Evolutionary conservation across 495 filamentous ascomycete species (phyloP).

Genomic region (Aspergillus funiculosus): DNA sequence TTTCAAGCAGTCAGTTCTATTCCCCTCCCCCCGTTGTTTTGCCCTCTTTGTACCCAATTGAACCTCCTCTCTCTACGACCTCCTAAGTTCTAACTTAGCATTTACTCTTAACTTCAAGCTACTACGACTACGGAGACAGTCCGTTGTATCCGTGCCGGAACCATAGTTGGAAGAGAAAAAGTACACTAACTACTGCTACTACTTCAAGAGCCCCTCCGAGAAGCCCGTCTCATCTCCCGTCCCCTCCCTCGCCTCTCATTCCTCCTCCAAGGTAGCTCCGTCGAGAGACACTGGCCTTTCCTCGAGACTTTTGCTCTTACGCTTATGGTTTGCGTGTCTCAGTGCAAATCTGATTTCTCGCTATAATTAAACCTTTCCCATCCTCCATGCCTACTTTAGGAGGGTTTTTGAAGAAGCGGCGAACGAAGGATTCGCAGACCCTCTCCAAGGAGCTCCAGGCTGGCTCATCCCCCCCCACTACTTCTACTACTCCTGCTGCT

Average conservation of each 20-base stretch:
- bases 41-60: constrained; percentile 11
- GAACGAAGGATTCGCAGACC: constrained; percentile 72
- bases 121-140: constrained; percentile 4
- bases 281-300: constrained; percentile 3
- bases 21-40: neutral
- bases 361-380: constrained; percentile 4
- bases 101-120: neutral
- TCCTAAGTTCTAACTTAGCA: neutral
- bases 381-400: constrained; percentile 46
- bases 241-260: constrained; percentile 2
- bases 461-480: constrained; percentile 55
- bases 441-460: constrained; percentile 47
- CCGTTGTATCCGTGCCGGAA: constrained; percentile 4
- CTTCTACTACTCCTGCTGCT: too few relatives aligned
- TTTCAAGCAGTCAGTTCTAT: neutral
- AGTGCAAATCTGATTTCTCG: constrained; percentile 1
- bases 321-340: constrained; percentile 11
- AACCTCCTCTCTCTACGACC: constrained; percentile 5
- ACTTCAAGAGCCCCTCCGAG: neutral
- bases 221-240: constrained; percentile 9
- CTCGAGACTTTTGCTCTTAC: constrained; percentile 8
- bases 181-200: neutral
- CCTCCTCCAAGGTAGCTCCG: constrained; percentile 1
- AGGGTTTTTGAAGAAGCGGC: constrained; percentile 94
- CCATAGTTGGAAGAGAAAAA: too few relatives aligned